A percentile compares a stretch with the other conserved stretches of the same genome.
Evolutionary conservation across 345 rosid species (phyloP).

Genomic region (Populus pruinosa): DNA sequence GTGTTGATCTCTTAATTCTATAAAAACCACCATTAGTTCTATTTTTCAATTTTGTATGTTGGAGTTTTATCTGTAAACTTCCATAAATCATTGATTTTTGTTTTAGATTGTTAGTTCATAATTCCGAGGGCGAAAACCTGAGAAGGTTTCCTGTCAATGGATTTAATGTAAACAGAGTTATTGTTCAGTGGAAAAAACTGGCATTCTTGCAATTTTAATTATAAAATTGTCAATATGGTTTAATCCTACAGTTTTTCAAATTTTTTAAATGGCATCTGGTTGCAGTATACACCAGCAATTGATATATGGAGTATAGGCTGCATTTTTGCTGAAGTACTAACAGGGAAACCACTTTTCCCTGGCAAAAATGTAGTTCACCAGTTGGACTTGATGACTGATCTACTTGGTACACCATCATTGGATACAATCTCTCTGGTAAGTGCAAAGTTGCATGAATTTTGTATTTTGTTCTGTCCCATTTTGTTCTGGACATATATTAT

Average conservation of each 20-base stretch:
- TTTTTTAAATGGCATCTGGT: conserved; percentile 7
- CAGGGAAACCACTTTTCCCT: conserved; percentile 87
- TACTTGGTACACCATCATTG: conserved; percentile 87
- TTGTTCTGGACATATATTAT: neutral
- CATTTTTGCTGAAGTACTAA: conserved; percentile 89
- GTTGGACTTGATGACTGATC: conserved; percentile 92
- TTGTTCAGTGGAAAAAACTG: neutral
- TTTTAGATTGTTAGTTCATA: neutral
- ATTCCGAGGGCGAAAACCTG: neutral
- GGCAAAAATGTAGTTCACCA: conserved; percentile 97
- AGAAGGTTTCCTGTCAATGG: neutral
- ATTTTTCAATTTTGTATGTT: neutral
- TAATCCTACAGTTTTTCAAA: neutral
- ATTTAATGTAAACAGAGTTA: neutral
- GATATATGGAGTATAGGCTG: conserved; percentile 98
- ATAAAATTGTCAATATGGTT: too few species aligned
- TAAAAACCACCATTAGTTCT: neutral
- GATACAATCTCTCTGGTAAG: conserved; percentile 84
- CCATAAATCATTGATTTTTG: neutral
- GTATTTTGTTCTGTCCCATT: conserved; percentile 2
- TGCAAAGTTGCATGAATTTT: neutral
- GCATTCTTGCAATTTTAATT: too few species aligned
- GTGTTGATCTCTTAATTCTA: neutral
- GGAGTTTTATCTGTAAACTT: neutral
- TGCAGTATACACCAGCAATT: conserved; percentile 95